phyloP scores from a whole-genome alignment of 2,329 filamentous ascomycete species.

The Monilinia aucupariae region DNA sequence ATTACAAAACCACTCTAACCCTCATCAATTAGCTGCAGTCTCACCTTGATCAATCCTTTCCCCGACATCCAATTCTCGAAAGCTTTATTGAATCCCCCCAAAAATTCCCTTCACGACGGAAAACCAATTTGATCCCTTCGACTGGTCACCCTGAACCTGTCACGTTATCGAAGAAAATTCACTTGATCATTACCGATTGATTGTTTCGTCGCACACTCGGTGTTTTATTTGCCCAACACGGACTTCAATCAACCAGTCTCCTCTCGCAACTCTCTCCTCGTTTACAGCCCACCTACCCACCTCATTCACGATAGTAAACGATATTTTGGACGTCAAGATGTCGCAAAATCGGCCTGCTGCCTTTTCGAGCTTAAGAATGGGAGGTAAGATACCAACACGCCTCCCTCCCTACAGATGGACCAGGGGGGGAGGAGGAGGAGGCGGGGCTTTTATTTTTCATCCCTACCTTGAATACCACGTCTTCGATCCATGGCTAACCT shows the following conservation, averaged over 20 bases:
- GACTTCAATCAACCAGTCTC: constrained; percentile 41
- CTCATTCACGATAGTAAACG: constrained; percentile 37
- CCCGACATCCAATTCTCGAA: not conserved
- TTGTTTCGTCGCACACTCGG: constrained; percentile 22
- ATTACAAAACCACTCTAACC: too few species aligned
- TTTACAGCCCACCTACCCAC: constrained; percentile 39
- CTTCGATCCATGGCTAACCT: constrained; percentile 22
- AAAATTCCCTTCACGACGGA: constrained; percentile 15
- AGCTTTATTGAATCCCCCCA: too few species aligned
- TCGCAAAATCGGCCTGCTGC: constrained; percentile 87
- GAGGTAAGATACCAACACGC: constrained; percentile 63
- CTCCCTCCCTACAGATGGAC: constrained; percentile 20
- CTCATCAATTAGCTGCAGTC: constrained; percentile 18
- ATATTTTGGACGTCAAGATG: constrained; percentile 50
- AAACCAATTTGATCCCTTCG: constrained; percentile 11
- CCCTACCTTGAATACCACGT: not conserved
- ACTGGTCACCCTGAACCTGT: constrained; percentile 18
- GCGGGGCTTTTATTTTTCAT: not conserved
- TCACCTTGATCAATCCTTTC: constrained; percentile 15
- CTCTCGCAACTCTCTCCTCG: constrained; percentile 43
- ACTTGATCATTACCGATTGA: constrained; percentile 23
- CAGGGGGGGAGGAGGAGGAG: too few species aligned
- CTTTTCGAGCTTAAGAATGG: constrained; percentile 88
- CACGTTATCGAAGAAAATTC: constrained; percentile 28
- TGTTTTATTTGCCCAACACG: constrained; percentile 48